Evolutionary conservation across 139 green algal species (phyloP), one percentile per base, ranked within the genome.

Genomic region (Micractinium conductrix): DNA sequence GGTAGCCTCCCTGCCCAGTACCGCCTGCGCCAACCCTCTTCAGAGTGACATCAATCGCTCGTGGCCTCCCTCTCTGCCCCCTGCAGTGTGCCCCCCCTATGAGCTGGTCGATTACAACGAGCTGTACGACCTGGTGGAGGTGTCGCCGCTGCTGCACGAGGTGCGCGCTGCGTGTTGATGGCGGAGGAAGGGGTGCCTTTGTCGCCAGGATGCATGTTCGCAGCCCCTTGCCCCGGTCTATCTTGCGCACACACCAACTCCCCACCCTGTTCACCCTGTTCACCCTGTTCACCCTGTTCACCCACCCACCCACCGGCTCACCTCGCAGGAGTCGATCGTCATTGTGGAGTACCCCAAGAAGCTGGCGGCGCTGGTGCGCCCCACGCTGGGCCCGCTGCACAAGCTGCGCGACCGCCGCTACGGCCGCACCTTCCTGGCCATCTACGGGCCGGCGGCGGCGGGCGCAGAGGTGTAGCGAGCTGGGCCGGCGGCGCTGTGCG

Each of bases 281-380:
- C n/a, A n/a, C n/a, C n/a, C n/a, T n/a, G n/a, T n/a, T n/a, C n/a
- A n/a, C n/a, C n/a, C n/a, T n/a, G n/a, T n/a, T n/a, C n/a, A n/a
- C n/a, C n/a, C n/a, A n/a, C n/a, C n/a, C n/a, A n/a, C n/a, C n/a
- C n/a, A n/a, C n/a, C n/a, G n/a, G n/a, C n/a, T n/a, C n/a, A n/a
- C 75, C 24, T 8, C 38, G 42, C 60, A 74, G 67, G 84, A 89
- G 9, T 84, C 87, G 33, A 88, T 97, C 30, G 81, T 96, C 63
- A 88, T 98, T 80, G 93, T 98, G 53, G 95, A 98, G 87, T 98
- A 98, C 84, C 94, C 95, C 17, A 89, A 92, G 71, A 90, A 92
- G 91, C 84, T 93, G 43, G 50, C 40, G 24, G 21, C 90, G 38
- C 78, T 95, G 30, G 87, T 97, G 9, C 79, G 53, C 4, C 81